Evolutionary conservation across 2,329 filamentous ascomycete species (phyloP).

Genomic region (Cadophora sp.): DNA sequence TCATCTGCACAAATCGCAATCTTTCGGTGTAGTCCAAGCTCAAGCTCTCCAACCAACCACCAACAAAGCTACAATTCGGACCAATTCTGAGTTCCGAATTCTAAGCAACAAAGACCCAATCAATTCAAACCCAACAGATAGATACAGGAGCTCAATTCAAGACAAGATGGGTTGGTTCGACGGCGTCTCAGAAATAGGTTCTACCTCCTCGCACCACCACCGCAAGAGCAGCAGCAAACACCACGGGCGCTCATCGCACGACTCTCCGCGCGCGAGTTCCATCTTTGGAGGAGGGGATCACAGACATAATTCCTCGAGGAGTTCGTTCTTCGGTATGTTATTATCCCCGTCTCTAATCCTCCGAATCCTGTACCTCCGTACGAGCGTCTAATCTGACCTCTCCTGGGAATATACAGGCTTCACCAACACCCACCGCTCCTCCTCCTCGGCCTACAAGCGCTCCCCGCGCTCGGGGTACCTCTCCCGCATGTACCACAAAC

Average conservation of each 20-base stretch:
- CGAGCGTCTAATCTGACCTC: too few relatives aligned
- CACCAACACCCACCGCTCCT: slow-evolving; percentile 34
- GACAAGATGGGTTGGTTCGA: slow-evolving; percentile 54
- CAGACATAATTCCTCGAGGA: slow-evolving; percentile 50
- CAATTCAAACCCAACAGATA: not conserved
- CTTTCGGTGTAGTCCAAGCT: not conserved
- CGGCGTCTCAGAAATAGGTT: slow-evolving; percentile 45
- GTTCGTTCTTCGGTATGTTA: slow-evolving; percentile 47
- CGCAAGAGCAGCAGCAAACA: slow-evolving; percentile 21
- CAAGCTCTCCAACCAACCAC: slow-evolving; percentile 18
- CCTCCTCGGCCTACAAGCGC: slow-evolving; percentile 74
- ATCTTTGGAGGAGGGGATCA: slow-evolving; percentile 51
- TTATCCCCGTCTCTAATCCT: slow-evolving; percentile 6
- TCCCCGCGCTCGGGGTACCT: slow-evolving; percentile 84
- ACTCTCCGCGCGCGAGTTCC: slow-evolving; percentile 5
- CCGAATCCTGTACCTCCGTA: slow-evolving; percentile 1
- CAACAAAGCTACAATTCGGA: not conserved
- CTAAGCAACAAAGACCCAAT: not conserved
- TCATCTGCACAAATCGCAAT: not conserved
- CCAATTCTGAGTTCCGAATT: slow-evolving; percentile 5
- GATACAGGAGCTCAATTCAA: not conserved
- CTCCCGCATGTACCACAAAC: slow-evolving; percentile 72
- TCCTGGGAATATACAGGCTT: slow-evolving; percentile 23
- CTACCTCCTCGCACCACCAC: slow-evolving; percentile 31
- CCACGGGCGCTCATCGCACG: slow-evolving; percentile 6